Conservation (phyloP, 1,139 yeast genomes). For the Geotrichum reessii region DNA sequence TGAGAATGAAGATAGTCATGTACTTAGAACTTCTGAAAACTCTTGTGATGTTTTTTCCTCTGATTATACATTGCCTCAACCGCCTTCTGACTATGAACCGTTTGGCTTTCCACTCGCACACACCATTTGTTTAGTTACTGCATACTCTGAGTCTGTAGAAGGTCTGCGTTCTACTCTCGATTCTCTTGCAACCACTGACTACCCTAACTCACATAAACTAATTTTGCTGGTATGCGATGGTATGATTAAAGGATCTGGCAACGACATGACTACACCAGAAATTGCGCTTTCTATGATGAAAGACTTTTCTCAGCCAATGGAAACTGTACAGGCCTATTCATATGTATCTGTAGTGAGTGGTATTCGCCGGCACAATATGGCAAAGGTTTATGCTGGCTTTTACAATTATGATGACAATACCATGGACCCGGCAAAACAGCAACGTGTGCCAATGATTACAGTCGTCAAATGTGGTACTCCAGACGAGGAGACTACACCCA, state of each 20-base stretch:
- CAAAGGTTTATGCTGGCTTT: conserved; percentile 33
- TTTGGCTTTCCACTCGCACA: conserved; percentile 73
- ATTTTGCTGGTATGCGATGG: conserved; percentile 35
- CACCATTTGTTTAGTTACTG: conserved; percentile 35
- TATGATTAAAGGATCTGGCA: conserved; percentile 29
- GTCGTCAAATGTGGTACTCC: conserved; percentile 33
- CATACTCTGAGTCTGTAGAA: conserved; percentile 32
- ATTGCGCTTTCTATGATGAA: conserved; percentile 51
- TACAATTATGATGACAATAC: conserved; percentile 44
- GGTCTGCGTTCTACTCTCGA: conserved; percentile 32
- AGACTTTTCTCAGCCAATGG: conserved; percentile 39
- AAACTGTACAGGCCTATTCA: conserved; percentile 26
- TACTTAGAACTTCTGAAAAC: conserved; percentile 6
- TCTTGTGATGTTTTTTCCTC: conserved; percentile 38
- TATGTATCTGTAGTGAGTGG: conserved; percentile 35
- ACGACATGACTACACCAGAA: conserved; percentile 30
- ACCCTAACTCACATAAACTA: conserved; percentile 31
- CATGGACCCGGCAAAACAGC: conserved; percentile 58
- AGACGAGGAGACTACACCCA: conserved; percentile 39
- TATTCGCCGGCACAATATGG: conserved; percentile 30
- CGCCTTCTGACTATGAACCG: conserved; percentile 84
- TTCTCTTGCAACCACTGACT: conserved; percentile 30
- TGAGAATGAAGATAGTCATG: conserved; percentile 13
- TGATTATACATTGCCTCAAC: conserved; percentile 77
- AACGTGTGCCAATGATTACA: conserved; percentile 45